phyloP scores from a whole-genome alignment of 768 basidiomycete genomes.

The Naganishia onofrii region DNA sequence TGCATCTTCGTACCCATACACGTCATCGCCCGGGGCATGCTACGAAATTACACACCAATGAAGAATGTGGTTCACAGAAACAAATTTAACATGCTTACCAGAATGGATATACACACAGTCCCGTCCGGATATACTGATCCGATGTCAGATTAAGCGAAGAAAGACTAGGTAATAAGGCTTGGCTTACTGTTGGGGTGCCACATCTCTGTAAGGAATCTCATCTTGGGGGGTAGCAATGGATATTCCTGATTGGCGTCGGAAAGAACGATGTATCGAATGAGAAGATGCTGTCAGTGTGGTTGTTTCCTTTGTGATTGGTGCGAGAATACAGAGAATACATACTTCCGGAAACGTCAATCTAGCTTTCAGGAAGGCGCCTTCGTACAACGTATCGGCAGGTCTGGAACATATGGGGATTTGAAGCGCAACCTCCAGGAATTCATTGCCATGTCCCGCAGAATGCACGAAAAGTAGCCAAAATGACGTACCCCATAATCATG shows the following conservation, averaged over 20 bases:
- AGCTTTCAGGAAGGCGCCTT: constrained; percentile 94
- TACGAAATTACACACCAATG: constrained; percentile 46
- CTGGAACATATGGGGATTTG: constrained; percentile 53
- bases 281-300: background rate
- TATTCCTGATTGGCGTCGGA: constrained; percentile 60
- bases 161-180: background rate
- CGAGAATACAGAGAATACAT: constrained; percentile 19
- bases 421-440: background rate
- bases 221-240: constrained; percentile 87
- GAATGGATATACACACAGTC: constrained; percentile 56
- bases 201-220: constrained; percentile 59
- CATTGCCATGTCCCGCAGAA: background rate
- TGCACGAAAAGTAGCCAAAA: background rate
- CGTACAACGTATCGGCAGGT: constrained; percentile 88
- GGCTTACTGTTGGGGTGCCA: constrained; percentile 56
- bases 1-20: constrained; percentile 90
- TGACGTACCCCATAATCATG: constrained; percentile 78
- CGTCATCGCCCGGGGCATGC: constrained; percentile 95
- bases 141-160: background rate
- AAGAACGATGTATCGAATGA: background rate
- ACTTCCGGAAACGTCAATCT: constrained; percentile 75
- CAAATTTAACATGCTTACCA: constrained; percentile 40
- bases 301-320: background rate
- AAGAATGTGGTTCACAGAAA: too few relatives aligned
- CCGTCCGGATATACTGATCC: constrained; percentile 53